These are phyloP conservation scores for Microbotryomycetes sp. DNA, from an alignment of 1,284 basidiomycete species.

Conservation along the genomic window DNA sequence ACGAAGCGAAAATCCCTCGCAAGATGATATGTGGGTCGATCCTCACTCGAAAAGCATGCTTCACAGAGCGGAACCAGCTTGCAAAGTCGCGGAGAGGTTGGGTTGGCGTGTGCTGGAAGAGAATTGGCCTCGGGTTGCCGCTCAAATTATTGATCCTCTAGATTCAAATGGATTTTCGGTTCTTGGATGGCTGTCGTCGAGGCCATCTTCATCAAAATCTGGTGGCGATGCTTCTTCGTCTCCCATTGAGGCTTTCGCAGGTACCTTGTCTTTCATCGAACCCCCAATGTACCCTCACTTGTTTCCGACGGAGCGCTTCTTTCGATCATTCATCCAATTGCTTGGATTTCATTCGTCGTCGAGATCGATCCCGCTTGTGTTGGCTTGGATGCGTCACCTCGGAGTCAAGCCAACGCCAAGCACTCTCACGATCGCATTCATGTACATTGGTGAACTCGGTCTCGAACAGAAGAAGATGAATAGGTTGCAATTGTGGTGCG, in stretches of 20 bases:
- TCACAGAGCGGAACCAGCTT: background rate
- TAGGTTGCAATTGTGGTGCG: constrained; percentile 56
- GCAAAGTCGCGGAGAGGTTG: constrained; percentile 9
- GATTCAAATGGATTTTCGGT: background rate
- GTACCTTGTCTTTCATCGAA: constrained; percentile 13
- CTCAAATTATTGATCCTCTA: background rate
- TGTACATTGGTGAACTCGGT: constrained; percentile 64
- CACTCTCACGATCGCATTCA: constrained; percentile 59
- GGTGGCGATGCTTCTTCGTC: background rate
- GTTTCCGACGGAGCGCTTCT: constrained; percentile 51
- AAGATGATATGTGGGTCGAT: constrained; percentile 11
- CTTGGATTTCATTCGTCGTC: constrained; percentile 52
- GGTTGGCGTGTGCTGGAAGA: constrained; percentile 6
- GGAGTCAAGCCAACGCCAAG: constrained; percentile 51
- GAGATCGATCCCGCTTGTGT: constrained; percentile 58
- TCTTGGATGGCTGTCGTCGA: background rate
- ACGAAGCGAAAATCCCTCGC: constrained; percentile 7
- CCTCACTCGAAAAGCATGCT: background rate
- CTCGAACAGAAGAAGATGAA: constrained; percentile 54
- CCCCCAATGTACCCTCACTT: constrained; percentile 45
- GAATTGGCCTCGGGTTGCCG: constrained; percentile 1
- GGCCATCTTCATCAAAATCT: background rate
- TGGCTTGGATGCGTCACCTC: constrained; percentile 70
- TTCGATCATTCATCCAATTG: constrained; percentile 58
- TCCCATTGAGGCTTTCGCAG: constrained; percentile 9